Percentiles rank a stretch among this genome's conserved stretches.
phyloP scores from a whole-genome alignment of 306 rosid species.

The Rosa lucieae region DNA sequence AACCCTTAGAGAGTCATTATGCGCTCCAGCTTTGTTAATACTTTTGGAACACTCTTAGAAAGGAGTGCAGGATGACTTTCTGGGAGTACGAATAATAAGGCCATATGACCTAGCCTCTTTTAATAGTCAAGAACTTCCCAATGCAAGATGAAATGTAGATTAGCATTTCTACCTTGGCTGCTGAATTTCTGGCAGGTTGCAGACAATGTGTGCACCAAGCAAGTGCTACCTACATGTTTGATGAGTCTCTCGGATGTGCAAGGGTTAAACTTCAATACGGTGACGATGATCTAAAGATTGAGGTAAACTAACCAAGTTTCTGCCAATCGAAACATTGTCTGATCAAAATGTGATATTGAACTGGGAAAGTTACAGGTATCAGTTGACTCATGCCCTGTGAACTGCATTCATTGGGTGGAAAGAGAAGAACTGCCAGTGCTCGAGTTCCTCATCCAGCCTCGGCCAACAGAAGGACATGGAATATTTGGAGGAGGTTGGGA shows the following conservation, averaged over 20 bases:
- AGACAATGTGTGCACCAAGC: slow-evolving; percentile 73
- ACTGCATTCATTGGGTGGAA: slow-evolving; percentile 79
- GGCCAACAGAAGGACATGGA: slow-evolving; percentile 62
- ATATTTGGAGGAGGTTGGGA: slow-evolving; percentile 90
- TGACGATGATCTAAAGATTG: slow-evolving; percentile 53
- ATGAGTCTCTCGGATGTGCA: slow-evolving; percentile 66
- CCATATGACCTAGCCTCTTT: too few relatives aligned
- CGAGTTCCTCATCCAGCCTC: slow-evolving; percentile 73
- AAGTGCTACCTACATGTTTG: slow-evolving; percentile 61
- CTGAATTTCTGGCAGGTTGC: slow-evolving; percentile 50
- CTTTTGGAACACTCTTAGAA: too few relatives aligned
- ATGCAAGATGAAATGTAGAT: not conserved
- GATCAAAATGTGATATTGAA: not conserved
- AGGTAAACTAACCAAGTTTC: slow-evolving; percentile 34
- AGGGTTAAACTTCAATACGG: slow-evolving; percentile 75
- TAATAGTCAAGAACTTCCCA: too few relatives aligned
- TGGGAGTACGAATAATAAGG: not conserved
- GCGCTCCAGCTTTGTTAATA: not conserved
- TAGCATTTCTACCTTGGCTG: slow-evolving; percentile 1
- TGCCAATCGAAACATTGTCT: not conserved
- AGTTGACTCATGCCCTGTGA: slow-evolving; percentile 71
- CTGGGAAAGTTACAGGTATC: slow-evolving; percentile 49
- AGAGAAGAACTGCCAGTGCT: slow-evolving; percentile 56
- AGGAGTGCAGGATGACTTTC: not conserved
- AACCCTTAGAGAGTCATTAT: not conserved